Conservation (phyloP, 257 asterid species). For the Petrea volubilis region DNA sequence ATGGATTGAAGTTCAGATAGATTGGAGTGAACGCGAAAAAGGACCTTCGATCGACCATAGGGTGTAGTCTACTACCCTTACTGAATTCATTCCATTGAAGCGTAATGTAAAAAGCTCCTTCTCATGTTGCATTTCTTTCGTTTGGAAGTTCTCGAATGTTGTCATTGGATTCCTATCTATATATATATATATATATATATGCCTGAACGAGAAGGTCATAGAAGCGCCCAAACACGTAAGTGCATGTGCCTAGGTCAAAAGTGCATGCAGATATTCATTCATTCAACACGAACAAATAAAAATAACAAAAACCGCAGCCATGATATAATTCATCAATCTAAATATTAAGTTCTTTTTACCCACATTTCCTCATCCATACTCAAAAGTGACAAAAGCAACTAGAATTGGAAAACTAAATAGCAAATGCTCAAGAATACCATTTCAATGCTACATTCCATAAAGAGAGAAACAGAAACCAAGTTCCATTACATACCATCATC, state of each 20-base stretch:
- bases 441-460: not conserved
- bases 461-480: not conserved
- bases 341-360: not conserved
- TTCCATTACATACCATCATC: slow-evolving; percentile 5
- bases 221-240: not conserved
- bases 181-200: too few relatives aligned
- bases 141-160: too few relatives aligned
- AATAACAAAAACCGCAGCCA: not conserved
- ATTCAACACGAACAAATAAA: not conserved
- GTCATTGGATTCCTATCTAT: too few relatives aligned
- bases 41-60: too few relatives aligned
- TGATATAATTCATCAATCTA: slow-evolving; percentile 9
- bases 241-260: not conserved
- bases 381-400: not conserved
- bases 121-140: too few relatives aligned
- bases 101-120: too few relatives aligned
- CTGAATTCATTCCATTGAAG: too few relatives aligned
- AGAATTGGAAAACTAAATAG: not conserved
- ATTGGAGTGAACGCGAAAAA: too few relatives aligned
- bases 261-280: not conserved
- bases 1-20: too few relatives aligned
- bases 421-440: not conserved
- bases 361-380: not conserved
- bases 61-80: too few relatives aligned
- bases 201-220: not conserved